Percentiles rank a stretch among this genome's conserved stretches.
Evolutionary conservation across 345 rosid species (phyloP).

Genomic region (Salix arbutifolia): DNA sequence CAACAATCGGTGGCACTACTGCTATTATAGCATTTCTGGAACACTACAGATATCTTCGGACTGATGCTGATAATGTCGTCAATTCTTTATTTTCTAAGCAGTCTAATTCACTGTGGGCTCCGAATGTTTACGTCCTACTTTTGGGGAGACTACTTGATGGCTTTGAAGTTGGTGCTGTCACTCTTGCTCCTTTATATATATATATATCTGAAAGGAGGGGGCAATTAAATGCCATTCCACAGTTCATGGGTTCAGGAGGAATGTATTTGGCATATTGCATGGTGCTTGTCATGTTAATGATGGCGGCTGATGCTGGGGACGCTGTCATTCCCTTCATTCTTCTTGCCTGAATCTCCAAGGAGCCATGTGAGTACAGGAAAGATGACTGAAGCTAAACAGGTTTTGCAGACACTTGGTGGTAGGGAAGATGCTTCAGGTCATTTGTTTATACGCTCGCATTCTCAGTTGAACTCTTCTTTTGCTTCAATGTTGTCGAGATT

Average conservation of each 20-base stretch:
- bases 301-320: slow-evolving; percentile 52
- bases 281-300: slow-evolving; percentile 39
- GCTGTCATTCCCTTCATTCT: slow-evolving; percentile 38
- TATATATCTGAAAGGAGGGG: slow-evolving; percentile 46
- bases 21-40: slow-evolving; percentile 39
- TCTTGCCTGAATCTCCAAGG: slow-evolving; percentile 45
- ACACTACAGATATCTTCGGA: slow-evolving; percentile 34
- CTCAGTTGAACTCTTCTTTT: neutral
- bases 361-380: slow-evolving; percentile 48
- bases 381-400: slow-evolving; percentile 32
- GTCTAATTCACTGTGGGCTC: slow-evolving; percentile 41
- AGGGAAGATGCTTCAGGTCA: slow-evolving; percentile 41
- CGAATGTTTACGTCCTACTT: slow-evolving; percentile 40
- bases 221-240: slow-evolving; percentile 40
- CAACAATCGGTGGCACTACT: slow-evolving; percentile 39
- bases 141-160: slow-evolving; percentile 37
- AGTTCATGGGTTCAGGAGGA: slow-evolving; percentile 41
- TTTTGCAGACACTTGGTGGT: slow-evolving; percentile 37
- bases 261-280: slow-evolving; percentile 41
- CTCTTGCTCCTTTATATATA: slow-evolving; percentile 38
- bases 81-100: slow-evolving; percentile 29
- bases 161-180: slow-evolving; percentile 45
- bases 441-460: neutral
- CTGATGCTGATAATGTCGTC: slow-evolving; percentile 41
- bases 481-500: neutral